These are phyloP conservation scores for Neurospora intermedia DNA, from an alignment of 495 filamentous ascomycete genomes.

Conservation along the genomic window DNA sequence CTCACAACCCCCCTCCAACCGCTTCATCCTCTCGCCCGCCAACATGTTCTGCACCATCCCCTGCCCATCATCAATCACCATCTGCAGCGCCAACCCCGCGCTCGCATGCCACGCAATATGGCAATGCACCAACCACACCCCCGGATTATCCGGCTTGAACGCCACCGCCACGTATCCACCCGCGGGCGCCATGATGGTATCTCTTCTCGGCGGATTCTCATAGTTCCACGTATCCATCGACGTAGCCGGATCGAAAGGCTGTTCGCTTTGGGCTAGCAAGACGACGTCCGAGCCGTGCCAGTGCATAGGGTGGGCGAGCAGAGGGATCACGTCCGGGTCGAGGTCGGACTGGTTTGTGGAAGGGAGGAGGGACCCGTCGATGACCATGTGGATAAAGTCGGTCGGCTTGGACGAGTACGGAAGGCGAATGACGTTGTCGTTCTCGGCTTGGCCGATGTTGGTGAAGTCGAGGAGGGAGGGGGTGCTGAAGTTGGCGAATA, in stretches of 20 bases:
- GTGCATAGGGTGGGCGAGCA: slow-evolving; percentile 26
- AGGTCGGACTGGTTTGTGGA: neutral
- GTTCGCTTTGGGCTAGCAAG: neutral
- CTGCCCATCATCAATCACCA: slow-evolving; percentile 11
- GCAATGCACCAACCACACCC: slow-evolving; percentile 44
- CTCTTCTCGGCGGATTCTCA: slow-evolving; percentile 44
- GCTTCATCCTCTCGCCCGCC: neutral
- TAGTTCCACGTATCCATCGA: slow-evolving; percentile 18
- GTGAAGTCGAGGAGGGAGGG: slow-evolving; percentile 6
- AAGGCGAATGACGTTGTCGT: slow-evolving; percentile 1
- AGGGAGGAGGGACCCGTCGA: neutral
- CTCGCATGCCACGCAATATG: slow-evolving; percentile 43
- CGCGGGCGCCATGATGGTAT: slow-evolving; percentile 38
- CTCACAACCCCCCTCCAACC: neutral
- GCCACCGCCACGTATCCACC: slow-evolving; percentile 35
- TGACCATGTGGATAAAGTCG: slow-evolving; percentile 9
- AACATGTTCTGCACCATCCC: neutral
- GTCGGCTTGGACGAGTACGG: neutral
- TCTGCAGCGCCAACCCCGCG: slow-evolving; percentile 36
- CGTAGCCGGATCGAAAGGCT: slow-evolving; percentile 18
- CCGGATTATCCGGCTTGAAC: slow-evolving; percentile 44
- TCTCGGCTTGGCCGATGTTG: neutral
- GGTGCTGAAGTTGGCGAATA: slow-evolving; percentile 4
- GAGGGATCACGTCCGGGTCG: neutral
- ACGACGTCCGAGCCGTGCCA: slow-evolving; percentile 38